Evolutionary conservation across 345 rosid species (phyloP).

Genomic region (Salix caprea): DNA sequence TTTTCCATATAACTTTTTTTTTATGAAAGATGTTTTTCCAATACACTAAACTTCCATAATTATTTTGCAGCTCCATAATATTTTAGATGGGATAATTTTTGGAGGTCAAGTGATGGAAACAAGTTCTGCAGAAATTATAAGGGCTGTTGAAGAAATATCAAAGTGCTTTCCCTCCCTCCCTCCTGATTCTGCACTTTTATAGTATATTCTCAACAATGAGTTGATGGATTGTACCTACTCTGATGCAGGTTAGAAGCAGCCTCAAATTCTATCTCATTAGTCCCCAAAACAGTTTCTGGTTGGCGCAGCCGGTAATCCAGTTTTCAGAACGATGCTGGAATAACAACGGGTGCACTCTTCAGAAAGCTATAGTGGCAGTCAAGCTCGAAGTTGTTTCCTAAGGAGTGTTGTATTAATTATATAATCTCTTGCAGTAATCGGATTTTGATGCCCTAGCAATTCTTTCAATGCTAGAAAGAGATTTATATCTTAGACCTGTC

Average conservation of each 20-base stretch:
- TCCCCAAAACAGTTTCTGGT: constrained; percentile 68
- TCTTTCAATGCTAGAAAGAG: not conserved
- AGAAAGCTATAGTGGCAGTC: not conserved
- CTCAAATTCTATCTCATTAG: constrained; percentile 57
- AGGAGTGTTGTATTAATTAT: not conserved
- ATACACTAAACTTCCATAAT: not conserved
- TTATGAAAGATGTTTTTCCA: not conserved
- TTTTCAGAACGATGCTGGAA: not conserved
- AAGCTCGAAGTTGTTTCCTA: not conserved
- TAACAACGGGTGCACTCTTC: not conserved
- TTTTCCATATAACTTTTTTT: not conserved
- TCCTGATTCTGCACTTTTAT: not conserved
- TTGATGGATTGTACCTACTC: not conserved
- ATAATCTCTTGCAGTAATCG: not conserved
- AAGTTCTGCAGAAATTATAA: constrained; percentile 72
- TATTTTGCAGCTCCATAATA: constrained; percentile 64
- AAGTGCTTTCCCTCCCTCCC: constrained; percentile 42
- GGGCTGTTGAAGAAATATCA: constrained; percentile 80
- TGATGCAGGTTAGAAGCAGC: constrained; percentile 75
- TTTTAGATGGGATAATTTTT: constrained; percentile 77
- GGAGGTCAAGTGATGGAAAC: constrained; percentile 97
- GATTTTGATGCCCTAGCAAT: too few species aligned
- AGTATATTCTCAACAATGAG: not conserved
- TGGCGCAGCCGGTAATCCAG: constrained; percentile 57
- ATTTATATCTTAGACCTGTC: not conserved